These are phyloP conservation scores for Porphyridium purpureum DNA, from an alignment of 23 red algal species.

Conservation along the genomic window DNA sequence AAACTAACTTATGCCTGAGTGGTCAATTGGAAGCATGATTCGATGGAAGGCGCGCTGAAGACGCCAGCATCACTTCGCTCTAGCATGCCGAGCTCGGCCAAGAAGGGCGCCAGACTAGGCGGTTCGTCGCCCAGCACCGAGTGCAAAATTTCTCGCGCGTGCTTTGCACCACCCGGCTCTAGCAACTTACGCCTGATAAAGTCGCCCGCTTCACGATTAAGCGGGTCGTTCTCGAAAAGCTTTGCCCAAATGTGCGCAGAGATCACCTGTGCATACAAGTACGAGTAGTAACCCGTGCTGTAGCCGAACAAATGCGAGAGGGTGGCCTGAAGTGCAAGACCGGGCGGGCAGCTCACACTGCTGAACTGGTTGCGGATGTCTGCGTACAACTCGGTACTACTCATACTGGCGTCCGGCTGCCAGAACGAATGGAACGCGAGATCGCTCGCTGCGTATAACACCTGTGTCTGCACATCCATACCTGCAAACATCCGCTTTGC, in stretches of 20 bases:
- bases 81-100: too few species aligned
- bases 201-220: conserved; percentile 25
- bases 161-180: too few species aligned
- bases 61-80: too few species aligned
- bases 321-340: conserved; percentile 12
- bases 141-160: too few species aligned
- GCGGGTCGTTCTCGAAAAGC: conserved; percentile 29
- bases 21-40: too few species aligned
- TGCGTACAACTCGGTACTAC: neutral
- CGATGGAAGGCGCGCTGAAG: too few species aligned
- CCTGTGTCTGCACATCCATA: neutral
- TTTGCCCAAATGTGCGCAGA: conserved; percentile 32
- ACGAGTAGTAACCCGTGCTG: conserved; percentile 47
- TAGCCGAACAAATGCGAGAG: conserved; percentile 64
- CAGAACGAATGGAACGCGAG: neutral
- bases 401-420: neutral
- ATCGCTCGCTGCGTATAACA: neutral
- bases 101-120: too few species aligned
- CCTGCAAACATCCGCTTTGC: neutral
- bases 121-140: too few species aligned
- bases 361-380: neutral
- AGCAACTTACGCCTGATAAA: too few species aligned
- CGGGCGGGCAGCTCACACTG: neutral
- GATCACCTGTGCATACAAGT: conserved; percentile 43
- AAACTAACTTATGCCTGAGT: too few species aligned